phyloP scores from a whole-genome alignment of 2,329 filamentous ascomycete genomes.

The Chalara sp. region DNA sequence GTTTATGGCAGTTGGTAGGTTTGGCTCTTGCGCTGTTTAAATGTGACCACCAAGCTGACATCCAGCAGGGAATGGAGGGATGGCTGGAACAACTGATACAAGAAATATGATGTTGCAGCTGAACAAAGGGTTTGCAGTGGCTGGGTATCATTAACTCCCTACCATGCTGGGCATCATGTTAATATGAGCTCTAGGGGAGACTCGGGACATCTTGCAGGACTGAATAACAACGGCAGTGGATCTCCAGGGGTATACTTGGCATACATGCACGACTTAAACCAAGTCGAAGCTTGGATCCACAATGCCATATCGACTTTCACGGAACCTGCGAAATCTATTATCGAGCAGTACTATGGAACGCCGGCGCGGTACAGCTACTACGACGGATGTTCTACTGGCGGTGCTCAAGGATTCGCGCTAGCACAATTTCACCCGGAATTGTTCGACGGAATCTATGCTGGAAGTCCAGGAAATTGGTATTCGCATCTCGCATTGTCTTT shows the following conservation, averaged over 20 bases:
- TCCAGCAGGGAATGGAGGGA: conserved; percentile 2
- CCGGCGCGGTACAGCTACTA: conserved; percentile 28
- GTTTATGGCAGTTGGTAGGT: conserved; percentile 18
- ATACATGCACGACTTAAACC: conserved; percentile 3
- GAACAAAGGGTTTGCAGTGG: conserved; percentile 21
- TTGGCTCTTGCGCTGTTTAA: background rate
- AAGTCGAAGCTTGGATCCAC: conserved; percentile 11
- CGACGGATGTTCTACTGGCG: conserved; percentile 30
- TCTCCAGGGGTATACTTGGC: conserved; percentile 1
- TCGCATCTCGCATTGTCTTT: conserved; percentile 7
- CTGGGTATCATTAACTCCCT: conserved; percentile 4
- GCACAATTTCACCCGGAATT: conserved; percentile 29
- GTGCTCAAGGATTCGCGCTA: conserved; percentile 28
- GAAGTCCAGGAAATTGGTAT: conserved; percentile 26
- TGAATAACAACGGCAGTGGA: conserved; percentile 2
- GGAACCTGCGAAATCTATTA: conserved; percentile 22
- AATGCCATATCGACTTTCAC: conserved; percentile 5
- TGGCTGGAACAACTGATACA: background rate
- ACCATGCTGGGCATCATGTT: background rate
- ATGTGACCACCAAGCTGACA: background rate
- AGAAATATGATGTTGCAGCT: conserved; percentile 4
- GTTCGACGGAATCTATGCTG: conserved; percentile 33
- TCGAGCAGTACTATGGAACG: conserved; percentile 27
- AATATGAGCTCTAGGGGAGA: conserved; percentile 1
- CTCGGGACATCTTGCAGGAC: conserved; percentile 14